Evolutionary conservation across 2,329 filamentous ascomycete species (phyloP), one percentile per base, ranked within the genome.

Genomic region (Cladosporium sp.): DNA sequence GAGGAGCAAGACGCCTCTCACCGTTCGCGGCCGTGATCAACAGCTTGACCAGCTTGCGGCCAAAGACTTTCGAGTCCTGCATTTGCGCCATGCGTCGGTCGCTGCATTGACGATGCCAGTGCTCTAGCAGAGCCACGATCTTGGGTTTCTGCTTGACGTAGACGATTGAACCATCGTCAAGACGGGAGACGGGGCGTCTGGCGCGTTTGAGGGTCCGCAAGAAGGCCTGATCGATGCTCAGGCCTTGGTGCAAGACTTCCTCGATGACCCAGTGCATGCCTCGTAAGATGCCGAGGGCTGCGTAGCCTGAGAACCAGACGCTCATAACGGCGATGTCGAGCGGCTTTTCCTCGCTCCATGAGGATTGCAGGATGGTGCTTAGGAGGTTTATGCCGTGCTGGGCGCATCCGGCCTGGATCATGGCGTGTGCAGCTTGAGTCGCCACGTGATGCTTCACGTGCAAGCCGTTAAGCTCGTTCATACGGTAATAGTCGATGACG

Each of bases 271-370:
- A 72, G 36, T 63, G 36, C 36, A 72, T 62, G 36, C 71, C 71
- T 2, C 28, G 14, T 25, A 61, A 17, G 39, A 64, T 52, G 20
- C 39, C 40, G 9, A 67, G 30, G 9, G 59, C 60, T 19, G 58
- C 60, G 58, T 70, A 72, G 34, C 65, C 71, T 49, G 69, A 62
- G 15, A 74, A 42, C 39, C 67, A 69, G 15, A 73, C 66, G 2
- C 67, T 68, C 66, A 73, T 67, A 34, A 66, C 65, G 8, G 61
- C 65, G 43, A 71, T 68, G 51, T 70, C 65, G 19, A 72, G 57
- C 1, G 66, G 63, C 9, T 59, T 55, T 22, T 64, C 28, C 1
- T 58, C 17, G 12, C 61, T 61, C 64, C 63, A 69, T 7, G 63
- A 47, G 3, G 68, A 69, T 1, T 61, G 40, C 49, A 61, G 65